Conservation (phyloP, 768 basidiomycete genomes). For the Boletus pseudopeckii region DNA sequence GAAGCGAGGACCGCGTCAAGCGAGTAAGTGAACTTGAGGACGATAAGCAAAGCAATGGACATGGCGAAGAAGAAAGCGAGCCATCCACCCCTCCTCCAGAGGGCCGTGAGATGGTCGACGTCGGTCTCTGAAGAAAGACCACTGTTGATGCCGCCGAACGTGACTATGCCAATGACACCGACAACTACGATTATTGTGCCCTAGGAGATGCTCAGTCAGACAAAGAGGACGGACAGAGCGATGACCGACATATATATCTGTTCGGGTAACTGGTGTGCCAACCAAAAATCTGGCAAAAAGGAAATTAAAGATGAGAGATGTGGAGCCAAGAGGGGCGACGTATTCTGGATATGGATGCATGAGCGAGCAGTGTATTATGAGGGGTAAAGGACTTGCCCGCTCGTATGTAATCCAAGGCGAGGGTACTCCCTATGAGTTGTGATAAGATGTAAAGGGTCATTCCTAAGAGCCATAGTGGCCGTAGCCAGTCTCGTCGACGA, state of each 20-base stretch:
- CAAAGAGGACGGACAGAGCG: neutral
- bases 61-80: constrained; percentile 87
- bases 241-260: constrained; percentile 71
- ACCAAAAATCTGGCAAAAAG: constrained; percentile 88
- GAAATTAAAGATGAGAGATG: constrained; percentile 94
- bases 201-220: constrained; percentile 34
- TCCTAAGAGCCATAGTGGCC: constrained; percentile 87
- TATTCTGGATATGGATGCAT: constrained; percentile 57
- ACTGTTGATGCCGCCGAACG: constrained; percentile 80
- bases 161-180: constrained; percentile 85
- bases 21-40: constrained; percentile 65
- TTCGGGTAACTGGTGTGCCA: constrained; percentile 78
- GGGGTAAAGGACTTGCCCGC: constrained; percentile 48
- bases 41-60: constrained; percentile 58
- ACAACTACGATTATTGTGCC: constrained; percentile 80
- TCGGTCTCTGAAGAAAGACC: constrained; percentile 74
- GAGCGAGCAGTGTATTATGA: neutral
- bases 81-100: constrained; percentile 90
- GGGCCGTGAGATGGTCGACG: constrained; percentile 68
- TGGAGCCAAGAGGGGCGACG: constrained; percentile 92
- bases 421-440: constrained; percentile 82
- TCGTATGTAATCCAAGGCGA: constrained; percentile 85
- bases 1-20: constrained; percentile 72
- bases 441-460: constrained; percentile 93
- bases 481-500: constrained; percentile 71